Evolutionary conservation across 495 filamentous ascomycete genomes (phyloP).

Genomic region (Hyaloscypha variabilis): DNA sequence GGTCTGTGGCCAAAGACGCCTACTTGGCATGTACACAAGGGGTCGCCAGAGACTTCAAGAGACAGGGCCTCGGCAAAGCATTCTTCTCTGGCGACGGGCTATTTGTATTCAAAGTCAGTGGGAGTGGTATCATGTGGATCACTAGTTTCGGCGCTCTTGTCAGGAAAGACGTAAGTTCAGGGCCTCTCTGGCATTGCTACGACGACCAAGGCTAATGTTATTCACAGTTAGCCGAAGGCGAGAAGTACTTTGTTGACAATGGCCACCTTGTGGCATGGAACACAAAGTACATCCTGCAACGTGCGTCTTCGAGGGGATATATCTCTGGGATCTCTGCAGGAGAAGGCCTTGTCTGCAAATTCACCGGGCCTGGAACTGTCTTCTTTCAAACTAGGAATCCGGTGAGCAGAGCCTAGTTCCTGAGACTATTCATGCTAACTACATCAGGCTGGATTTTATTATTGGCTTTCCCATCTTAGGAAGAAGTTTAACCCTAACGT

Average conservation of each 20-base stretch:
- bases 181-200: conserved; percentile 22
- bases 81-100: conserved; percentile 90
- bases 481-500: too few species aligned
- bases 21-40: conserved; percentile 76
- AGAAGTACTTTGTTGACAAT: conserved; percentile 90
- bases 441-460: too few species aligned
- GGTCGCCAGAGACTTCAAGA: conserved; percentile 77
- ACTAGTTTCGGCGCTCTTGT: conserved; percentile 92
- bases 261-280: conserved; percentile 97
- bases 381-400: conserved; percentile 88
- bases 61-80: conserved; percentile 80
- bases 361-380: conserved; percentile 85
- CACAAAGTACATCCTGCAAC: conserved; percentile 84
- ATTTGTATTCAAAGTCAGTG: conserved; percentile 82
- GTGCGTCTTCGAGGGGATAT: conserved; percentile 83
- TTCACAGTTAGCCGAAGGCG: conserved; percentile 36
- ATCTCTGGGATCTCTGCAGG: conserved; percentile 72
- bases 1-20: conserved; percentile 79
- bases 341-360: conserved; percentile 91
- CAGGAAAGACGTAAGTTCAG: conserved; percentile 80
- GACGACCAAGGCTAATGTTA: background rate
- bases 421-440: too few species aligned
- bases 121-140: conserved; percentile 78
- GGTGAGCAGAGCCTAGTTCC: too few species aligned
- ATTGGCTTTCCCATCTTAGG: too few species aligned